Conservation (phyloP, 2,329 filamentous ascomycete genomes). For the Arthrobotrys entomopaga region DNA sequence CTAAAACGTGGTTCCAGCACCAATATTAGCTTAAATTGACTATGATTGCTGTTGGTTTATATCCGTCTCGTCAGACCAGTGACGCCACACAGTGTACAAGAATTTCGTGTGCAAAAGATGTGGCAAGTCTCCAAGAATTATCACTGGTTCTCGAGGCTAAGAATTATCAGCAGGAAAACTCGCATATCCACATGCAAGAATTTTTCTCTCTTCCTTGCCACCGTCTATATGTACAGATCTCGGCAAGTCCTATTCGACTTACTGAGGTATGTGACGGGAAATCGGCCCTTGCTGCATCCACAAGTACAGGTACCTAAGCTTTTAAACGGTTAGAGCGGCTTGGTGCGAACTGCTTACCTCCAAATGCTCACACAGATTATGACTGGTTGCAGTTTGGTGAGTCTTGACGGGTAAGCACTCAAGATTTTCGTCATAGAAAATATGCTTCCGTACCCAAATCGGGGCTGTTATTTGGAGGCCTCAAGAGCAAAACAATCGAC, state of each 20-base stretch:
- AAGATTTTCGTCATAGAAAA: no score
- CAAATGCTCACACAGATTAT: neutral
- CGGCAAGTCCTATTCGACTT: slow-evolving; percentile 19
- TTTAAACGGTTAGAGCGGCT: slow-evolving; percentile 19
- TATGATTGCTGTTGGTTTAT: no score
- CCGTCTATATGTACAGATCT: slow-evolving; percentile 37
- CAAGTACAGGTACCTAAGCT: slow-evolving; percentile 32
- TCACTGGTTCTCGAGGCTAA: no score
- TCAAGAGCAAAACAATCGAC: no score
- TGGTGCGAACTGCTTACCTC: slow-evolving; percentile 13
- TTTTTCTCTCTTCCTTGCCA: slow-evolving; percentile 4
- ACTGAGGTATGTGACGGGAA: slow-evolving; percentile 49
- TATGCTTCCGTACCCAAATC: no score
- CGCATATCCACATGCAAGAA: slow-evolving; percentile 46
- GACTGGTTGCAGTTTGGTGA: no score
- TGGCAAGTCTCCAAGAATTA: slow-evolving; percentile 36
- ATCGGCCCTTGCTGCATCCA: slow-evolving; percentile 40
- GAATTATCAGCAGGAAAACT: slow-evolving; percentile 34
- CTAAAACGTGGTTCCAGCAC: neutral
- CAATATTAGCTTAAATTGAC: neutral
- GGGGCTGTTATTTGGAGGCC: no score
- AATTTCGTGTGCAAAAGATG: slow-evolving; percentile 48
- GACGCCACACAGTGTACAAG: slow-evolving; percentile 17
- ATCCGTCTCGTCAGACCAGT: slow-evolving; percentile 6
- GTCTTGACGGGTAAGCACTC: no score